Evolutionary conservation across 2,329 filamentous ascomycete species (phyloP).

Genomic region (Blumeria graminis): DNA sequence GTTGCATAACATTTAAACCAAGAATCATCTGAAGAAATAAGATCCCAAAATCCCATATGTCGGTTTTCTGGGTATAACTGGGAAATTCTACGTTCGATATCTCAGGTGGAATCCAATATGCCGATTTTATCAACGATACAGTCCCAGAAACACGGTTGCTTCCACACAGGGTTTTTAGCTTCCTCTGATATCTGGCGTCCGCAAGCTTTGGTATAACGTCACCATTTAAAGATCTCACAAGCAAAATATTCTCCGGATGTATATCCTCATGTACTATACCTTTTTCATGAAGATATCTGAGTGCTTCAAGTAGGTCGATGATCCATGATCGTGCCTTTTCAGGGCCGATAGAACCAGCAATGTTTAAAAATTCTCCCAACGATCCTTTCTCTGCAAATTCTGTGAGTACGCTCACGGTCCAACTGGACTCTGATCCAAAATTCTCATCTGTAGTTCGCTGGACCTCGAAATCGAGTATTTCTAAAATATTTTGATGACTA

Average conservation of each 20-base stretch:
- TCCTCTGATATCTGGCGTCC: constrained; percentile 46
- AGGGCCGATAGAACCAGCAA: constrained; percentile 49
- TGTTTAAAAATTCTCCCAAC: constrained; percentile 56
- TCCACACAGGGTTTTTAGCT: constrained; percentile 35
- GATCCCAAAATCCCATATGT: constrained; percentile 87
- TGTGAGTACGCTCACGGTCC: constrained; percentile 52
- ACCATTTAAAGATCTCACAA: constrained; percentile 45
- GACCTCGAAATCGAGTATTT: constrained; percentile 66
- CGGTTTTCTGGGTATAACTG: constrained; percentile 52
- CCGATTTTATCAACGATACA: constrained; percentile 40
- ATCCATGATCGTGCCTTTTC: constrained; percentile 69
- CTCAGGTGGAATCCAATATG: constrained; percentile 68
- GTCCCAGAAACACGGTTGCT: constrained; percentile 27
- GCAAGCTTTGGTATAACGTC: constrained; percentile 51
- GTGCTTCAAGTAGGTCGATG: constrained; percentile 69
- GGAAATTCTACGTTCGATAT: constrained; percentile 33
- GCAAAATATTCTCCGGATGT: constrained; percentile 53
- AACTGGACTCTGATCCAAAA: constrained; percentile 20
- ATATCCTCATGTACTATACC: constrained; percentile 68
- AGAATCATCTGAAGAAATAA: constrained; percentile 88
- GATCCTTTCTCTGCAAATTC: constrained; percentile 65
- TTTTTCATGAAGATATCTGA: constrained; percentile 68
- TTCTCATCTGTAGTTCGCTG: constrained; percentile 36
- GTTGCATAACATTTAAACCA: constrained; percentile 50
- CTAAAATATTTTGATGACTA: constrained; percentile 52